phyloP scores from a whole-genome alignment of 2,329 filamentous ascomycete species.

The Drechmeria coniospora region DNA sequence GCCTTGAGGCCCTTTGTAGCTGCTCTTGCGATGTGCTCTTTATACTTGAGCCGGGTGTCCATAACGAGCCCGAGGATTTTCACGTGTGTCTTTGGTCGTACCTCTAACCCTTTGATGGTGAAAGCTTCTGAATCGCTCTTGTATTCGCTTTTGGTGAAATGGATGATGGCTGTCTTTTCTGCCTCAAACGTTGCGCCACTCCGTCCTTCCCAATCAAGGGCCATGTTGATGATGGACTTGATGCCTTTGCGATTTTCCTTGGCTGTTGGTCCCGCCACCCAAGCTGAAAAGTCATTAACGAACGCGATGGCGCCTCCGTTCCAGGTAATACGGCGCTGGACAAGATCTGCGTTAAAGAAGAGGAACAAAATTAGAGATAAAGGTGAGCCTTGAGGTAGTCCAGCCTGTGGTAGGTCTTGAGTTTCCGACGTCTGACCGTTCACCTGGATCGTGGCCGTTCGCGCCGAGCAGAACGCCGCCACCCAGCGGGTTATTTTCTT shows the following conservation, averaged over 20 bases:
- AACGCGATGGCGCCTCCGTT: conserved; percentile 3
- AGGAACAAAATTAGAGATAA: conserved; percentile 21
- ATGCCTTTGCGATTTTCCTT: conserved; percentile 8
- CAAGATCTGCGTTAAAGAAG: conserved; percentile 9
- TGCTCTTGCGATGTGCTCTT: conserved; percentile 10
- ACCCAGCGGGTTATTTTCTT: no score
- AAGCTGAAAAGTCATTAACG: conserved; percentile 6
- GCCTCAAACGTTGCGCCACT: conserved; percentile 12
- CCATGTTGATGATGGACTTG: conserved; percentile 8
- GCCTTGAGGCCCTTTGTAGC: conserved; percentile 9
- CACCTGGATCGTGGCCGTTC: conserved; percentile 9
- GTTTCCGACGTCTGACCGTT: conserved; percentile 8
- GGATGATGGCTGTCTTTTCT: conserved; percentile 11
- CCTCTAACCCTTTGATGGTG: conserved; percentile 2
- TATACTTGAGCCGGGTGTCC: conserved; percentile 9
- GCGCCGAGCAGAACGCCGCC: conserved; percentile 11
- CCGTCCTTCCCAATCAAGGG: conserved; percentile 8
- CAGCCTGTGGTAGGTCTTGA: conserved; percentile 5
- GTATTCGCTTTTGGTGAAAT: conserved; percentile 1
- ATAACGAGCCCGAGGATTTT: conserved; percentile 6
- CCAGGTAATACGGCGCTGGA: background rate
- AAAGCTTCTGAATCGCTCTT: background rate
- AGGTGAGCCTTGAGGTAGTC: conserved; percentile 16
- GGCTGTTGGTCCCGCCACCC: conserved; percentile 4
- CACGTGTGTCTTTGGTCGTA: conserved; percentile 3